Conservation (phyloP, 139 green algal species). For the Chlamydomonas sphaeroides region DNA sequence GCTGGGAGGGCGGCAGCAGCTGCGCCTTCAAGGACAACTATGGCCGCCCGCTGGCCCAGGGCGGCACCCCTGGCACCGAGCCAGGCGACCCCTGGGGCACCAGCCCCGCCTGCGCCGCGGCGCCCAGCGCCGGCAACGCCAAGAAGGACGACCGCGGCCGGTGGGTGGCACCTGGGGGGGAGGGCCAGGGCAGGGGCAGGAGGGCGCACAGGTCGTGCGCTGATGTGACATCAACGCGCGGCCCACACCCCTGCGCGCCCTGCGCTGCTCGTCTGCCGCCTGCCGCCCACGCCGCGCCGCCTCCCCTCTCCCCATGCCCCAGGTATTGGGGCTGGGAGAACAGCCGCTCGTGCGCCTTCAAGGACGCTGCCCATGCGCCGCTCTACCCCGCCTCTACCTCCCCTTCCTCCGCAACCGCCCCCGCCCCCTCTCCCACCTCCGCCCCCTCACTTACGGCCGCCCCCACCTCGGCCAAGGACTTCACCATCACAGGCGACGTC, state of each 20-base stretch:
- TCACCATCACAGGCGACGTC: conserved; percentile 6
- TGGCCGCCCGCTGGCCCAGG: too few relatives aligned
- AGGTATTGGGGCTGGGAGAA: conserved; percentile 43
- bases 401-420: background rate
- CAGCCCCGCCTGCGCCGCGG: background rate
- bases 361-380: background rate
- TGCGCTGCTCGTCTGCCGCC: too few relatives aligned
- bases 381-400: background rate
- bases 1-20: conserved; percentile 22
- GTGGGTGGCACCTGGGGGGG: too few relatives aligned
- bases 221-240: too few relatives aligned
- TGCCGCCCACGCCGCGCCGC: too few relatives aligned
- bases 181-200: too few relatives aligned
- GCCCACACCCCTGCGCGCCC: too few relatives aligned
- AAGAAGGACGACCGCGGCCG: conserved; percentile 16
- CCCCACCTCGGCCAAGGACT: background rate
- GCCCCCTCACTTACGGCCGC: background rate
- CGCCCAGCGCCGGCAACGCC: conserved; percentile 2
- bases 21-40: background rate
- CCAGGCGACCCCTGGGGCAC: conserved; percentile 3
- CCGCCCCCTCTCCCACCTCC: background rate
- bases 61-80: background rate
- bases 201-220: too few relatives aligned
- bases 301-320: too few relatives aligned
- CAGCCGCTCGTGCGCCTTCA: conserved; percentile 37